Evolutionary conservation across 2,329 filamentous ascomycete genomes (phyloP), one percentile per base, ranked within the genome.

Genomic region (Hymenoscyphus fructigenus): DNA sequence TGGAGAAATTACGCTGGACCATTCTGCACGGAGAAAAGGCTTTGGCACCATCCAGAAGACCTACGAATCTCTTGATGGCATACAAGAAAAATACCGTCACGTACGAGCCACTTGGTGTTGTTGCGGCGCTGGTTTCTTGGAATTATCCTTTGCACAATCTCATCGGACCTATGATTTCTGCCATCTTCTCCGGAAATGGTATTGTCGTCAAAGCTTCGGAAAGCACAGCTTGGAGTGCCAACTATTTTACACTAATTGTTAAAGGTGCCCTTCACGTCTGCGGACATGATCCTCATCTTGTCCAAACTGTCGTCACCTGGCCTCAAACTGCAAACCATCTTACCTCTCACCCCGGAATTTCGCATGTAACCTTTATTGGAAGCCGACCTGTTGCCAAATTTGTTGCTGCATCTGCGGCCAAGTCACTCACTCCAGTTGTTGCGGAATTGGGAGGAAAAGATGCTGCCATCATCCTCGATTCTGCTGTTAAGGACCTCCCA

Each of bases 71-170:
- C 57, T 84, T 99, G 68, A 96, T 99, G 92, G 86, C 88, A 79
- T 97, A 98, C 80, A 99, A 99, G 84, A 88, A 86, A 76, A 97
- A 97, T 75, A 89, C 88, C 67, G 93, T 99, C 32, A 81, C 85
- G 59, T 99, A 96, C 78, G 93, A 99, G 78, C 94, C 95, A 15
- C 81, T 98, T 23, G 95, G 95, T 17, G 92, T 99, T 41, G 91
- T 99, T 5, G 90, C 92, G 12, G 94, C 95, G 20, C 89, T 94
- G 61, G 92, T 99, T 55, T 95, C 91, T 75, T 99, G 95, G 95
- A 99, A 99, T 81, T 98, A 93, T 76, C 88, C 92, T 56, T 96
- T 98, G 78, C 95, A 99, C 80, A 99, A 99, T 78, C 83, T 98
- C 68, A 86, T 98, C 57, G 92, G 91, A 0, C 95, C 94, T 15